These are phyloP conservation scores for Talaromyces sp. DNA, from an alignment of 2,329 filamentous ascomycete genomes.

Conservation along the genomic window DNA sequence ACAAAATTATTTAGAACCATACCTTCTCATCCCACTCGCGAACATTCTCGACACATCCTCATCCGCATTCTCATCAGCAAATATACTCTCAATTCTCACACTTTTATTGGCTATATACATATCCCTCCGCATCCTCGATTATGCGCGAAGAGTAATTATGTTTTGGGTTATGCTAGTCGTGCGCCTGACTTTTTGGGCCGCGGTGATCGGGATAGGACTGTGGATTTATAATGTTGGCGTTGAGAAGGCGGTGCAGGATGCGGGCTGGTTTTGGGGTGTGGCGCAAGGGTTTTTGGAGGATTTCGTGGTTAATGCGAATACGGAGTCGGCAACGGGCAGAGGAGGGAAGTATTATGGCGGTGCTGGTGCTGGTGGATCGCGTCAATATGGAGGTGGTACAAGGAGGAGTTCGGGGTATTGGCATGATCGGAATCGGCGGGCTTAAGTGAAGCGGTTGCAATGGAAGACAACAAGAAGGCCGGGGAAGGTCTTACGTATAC, in stretches of 20 bases:
- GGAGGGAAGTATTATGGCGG: neutral
- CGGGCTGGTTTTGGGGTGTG: constrained; percentile 61
- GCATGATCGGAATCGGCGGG: constrained; percentile 7
- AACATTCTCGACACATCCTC: constrained; percentile 35
- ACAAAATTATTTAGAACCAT: constrained; percentile 49
- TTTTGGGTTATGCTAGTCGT: constrained; percentile 73
- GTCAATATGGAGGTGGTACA: neutral
- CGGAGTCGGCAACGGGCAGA: constrained; percentile 16
- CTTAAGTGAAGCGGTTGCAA: neutral
- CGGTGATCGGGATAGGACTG: constrained; percentile 55
- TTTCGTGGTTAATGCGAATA: constrained; percentile 30
- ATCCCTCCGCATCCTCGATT: constrained; percentile 63
- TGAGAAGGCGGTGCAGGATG: constrained; percentile 35
- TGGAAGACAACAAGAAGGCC: neutral
- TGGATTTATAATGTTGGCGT: constrained; percentile 51
- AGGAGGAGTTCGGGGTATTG: constrained; percentile 21
- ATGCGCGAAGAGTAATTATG: constrained; percentile 68
- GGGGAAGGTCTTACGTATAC: neutral
- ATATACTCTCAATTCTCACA: constrained; percentile 42
- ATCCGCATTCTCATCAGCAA: constrained; percentile 34
- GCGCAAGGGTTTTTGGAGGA: constrained; percentile 65
- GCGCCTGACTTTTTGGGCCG: constrained; percentile 63
- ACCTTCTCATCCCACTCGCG: constrained; percentile 45
- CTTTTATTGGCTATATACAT: constrained; percentile 64
- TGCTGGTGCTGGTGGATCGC: neutral